Evolutionary conservation across 305 asterid genomes (phyloP), one percentile per base, ranked within the genome.

Genomic region (Fraxinus sp.): DNA sequence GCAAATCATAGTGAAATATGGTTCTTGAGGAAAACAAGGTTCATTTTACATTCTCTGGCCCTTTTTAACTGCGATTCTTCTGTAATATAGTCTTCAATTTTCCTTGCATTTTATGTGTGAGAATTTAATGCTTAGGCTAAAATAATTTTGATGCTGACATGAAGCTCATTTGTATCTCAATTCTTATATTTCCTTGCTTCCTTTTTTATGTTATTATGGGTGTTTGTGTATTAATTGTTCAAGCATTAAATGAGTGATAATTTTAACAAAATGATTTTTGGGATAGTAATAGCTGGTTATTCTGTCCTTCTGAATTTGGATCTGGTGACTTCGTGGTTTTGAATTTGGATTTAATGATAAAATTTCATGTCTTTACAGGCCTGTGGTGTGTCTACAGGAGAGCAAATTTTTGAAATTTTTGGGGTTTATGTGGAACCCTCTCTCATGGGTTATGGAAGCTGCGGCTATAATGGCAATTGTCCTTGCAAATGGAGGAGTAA

Each of bases 401-500:
- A 96, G 98, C 90, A 96, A 96, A 85, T 68, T 96, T 37, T 84
- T 96, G 78, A 96, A 96, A 86, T 96, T 93, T 83, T 84, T 96
- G 88, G 99, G 98, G 77, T 96, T 96, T 90, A 96, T 96, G 99
- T 96, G 99, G 99, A 96, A 96, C 82, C 98, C 99, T 84, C 95
- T 96, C 76, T 96, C 99, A 83, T 96, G 99, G 99, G 99, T 96
- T 76, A 96, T 96, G 99, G 99, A 96, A 89, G 99, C 98, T 81
- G 99, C 99, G 44, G 99, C 99, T 30, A 89, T 96, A 77, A 96
- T 96, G 99, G 98, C 99, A 7, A 94, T 96, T 83, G 99, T 98
- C 57, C 98, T 96, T 85, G 99, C 99, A 52, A 96, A 96, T 89
- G 99, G 99, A 90, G 99, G 99, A 80, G 99, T 96, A 83, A 89